Evolutionary conservation across 768 basidiomycete species (phyloP).

Genomic region (Tylopilus plumbeoviolaceoides): DNA sequence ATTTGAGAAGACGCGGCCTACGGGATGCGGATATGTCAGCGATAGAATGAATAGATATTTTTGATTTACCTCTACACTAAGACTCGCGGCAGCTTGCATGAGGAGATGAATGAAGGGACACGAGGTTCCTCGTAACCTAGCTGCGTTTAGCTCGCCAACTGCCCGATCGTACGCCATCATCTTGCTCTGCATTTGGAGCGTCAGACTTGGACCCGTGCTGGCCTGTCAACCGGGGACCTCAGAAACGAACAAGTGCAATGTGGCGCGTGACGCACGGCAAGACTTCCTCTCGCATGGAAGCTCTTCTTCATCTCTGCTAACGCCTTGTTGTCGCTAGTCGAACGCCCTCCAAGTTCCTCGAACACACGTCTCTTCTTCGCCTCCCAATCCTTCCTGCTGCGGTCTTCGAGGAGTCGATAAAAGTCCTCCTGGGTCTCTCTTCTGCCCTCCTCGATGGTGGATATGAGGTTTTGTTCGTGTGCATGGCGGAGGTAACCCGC

Average conservation of each 20-base stretch:
- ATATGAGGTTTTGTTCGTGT: constrained; percentile 91
- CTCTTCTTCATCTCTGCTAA: constrained; percentile 61
- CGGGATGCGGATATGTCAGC: constrained; percentile 3
- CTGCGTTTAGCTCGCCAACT: constrained; percentile 70
- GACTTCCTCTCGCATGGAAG: constrained; percentile 50
- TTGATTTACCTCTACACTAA: constrained; percentile 49
- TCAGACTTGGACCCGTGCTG: constrained; percentile 51
- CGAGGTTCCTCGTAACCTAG: constrained; percentile 65
- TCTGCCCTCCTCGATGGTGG: constrained; percentile 87
- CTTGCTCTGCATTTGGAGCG: constrained; percentile 81
- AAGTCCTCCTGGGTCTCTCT: constrained; percentile 83
- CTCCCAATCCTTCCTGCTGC: constrained; percentile 82
- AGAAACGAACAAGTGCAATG: not conserved
- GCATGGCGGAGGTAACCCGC: constrained; percentile 93
- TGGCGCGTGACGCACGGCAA: constrained; percentile 41
- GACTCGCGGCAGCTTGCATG: constrained; percentile 59
- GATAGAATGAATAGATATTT: not conserved
- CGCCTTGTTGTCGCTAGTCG: constrained; percentile 50
- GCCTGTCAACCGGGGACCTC: constrained; percentile 26
- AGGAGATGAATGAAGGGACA: constrained; percentile 75
- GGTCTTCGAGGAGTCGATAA: constrained; percentile 73
- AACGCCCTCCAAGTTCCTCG: constrained; percentile 79
- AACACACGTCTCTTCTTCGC: constrained; percentile 85
- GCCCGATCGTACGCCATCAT: constrained; percentile 96
- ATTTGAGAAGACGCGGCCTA: constrained; percentile 56